phyloP scores from a whole-genome alignment of 352 stramenopile species.

The Globisporangium apiculatum region DNA sequence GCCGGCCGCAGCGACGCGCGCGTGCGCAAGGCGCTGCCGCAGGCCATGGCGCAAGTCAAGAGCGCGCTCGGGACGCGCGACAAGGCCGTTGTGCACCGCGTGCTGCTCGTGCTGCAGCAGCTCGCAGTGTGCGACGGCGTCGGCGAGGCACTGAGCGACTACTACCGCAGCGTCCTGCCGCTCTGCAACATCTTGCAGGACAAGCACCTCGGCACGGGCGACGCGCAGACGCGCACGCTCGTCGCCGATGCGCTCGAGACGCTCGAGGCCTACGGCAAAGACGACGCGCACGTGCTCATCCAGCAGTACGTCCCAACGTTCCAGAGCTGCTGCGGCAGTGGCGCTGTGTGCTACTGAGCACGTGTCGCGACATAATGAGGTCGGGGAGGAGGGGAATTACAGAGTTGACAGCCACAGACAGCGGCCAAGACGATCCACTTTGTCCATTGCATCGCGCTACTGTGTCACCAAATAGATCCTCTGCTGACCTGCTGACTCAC shows the following conservation, averaged over 20 bases:
- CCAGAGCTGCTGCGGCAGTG: slow-evolving; percentile 27
- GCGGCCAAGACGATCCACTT: not conserved
- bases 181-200: slow-evolving; percentile 80
- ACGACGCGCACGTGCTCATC: slow-evolving; percentile 62
- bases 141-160: slow-evolving; percentile 49
- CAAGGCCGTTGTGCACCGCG: slow-evolving; percentile 55
- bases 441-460: not conserved
- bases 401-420: not conserved
- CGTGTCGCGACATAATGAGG: not conserved
- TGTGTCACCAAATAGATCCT: not conserved
- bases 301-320: slow-evolving; percentile 75
- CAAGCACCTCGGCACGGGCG: slow-evolving; percentile 63
- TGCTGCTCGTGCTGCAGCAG: slow-evolving; percentile 67
- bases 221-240: slow-evolving; percentile 46
- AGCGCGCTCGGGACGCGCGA: slow-evolving; percentile 53
- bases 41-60: slow-evolving; percentile 59
- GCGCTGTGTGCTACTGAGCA: not conserved
- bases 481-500: not conserved
- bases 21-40: slow-evolving; percentile 47
- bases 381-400: no score
- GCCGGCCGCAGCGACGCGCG: slow-evolving; percentile 30
- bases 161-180: slow-evolving; percentile 70
- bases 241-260: slow-evolving; percentile 64
- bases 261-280: slow-evolving; percentile 59
- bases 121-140: slow-evolving; percentile 63